These are phyloP conservation scores for Cutaneotrichosporon cutaneum DNA, from an alignment of 1,284 basidiomycete species.

Conservation along the genomic window DNA sequence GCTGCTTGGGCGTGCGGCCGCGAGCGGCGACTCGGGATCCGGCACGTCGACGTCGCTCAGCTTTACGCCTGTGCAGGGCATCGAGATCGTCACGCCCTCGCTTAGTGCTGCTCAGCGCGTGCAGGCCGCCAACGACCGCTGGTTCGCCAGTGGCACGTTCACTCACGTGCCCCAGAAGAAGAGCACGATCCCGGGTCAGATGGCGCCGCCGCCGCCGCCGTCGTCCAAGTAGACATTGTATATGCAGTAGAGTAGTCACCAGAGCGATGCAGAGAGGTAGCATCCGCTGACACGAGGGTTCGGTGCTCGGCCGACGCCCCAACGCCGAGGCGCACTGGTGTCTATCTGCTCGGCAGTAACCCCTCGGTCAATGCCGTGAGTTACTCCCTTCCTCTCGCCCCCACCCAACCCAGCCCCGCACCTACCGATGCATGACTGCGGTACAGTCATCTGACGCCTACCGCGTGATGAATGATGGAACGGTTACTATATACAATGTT, in stretches of 20 bases:
- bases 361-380: background rate
- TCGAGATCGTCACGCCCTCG: slow-evolving; percentile 79
- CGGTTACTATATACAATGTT: slow-evolving; percentile 13
- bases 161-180: slow-evolving; percentile 53
- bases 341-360: no score
- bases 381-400: background rate
- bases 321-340: background rate
- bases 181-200: slow-evolving; percentile 47
- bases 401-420: background rate
- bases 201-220: slow-evolving; percentile 1
- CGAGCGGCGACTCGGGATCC: slow-evolving; percentile 58
- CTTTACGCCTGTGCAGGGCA: slow-evolving; percentile 96
- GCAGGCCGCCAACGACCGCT: slow-evolving; percentile 87
- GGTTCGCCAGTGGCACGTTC: slow-evolving; percentile 85
- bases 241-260: background rate
- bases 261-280: background rate
- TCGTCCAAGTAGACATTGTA: background rate
- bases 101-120: slow-evolving; percentile 70
- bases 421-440: slow-evolving; percentile 9
- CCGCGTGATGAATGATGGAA: slow-evolving; percentile 8
- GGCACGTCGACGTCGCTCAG: slow-evolving; percentile 88
- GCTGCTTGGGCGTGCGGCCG: slow-evolving; percentile 70
- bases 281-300: background rate
- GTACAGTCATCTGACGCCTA: background rate
- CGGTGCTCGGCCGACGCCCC: no score